Percentiles rank a stretch among this genome's conserved stretches.
Evolutionary conservation across 1,284 basidiomycete species (phyloP).

Genomic region (Porodaedalea pini): DNA sequence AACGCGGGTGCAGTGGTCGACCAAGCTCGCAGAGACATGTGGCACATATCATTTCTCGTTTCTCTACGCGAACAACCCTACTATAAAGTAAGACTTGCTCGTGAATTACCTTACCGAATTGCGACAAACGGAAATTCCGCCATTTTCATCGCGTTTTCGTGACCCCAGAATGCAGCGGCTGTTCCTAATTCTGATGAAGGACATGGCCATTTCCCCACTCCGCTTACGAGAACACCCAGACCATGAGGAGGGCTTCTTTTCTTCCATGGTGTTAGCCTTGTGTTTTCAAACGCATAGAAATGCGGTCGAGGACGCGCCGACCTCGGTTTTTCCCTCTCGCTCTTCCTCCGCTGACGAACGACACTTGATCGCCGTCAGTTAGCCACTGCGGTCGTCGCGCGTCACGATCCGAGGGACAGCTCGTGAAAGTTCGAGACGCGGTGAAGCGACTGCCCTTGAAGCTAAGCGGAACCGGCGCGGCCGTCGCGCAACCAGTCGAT

Average conservation of each 20-base stretch:
- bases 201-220: neutral
- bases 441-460: constrained; percentile 1
- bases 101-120: too few species aligned
- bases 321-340: neutral
- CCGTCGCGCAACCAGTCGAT: neutral
- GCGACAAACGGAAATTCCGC: too few species aligned
- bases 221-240: neutral
- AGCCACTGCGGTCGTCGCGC: neutral
- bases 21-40: neutral
- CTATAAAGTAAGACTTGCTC: neutral
- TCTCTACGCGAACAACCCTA: neutral
- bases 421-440: neutral
- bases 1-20: neutral
- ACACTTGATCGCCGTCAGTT: too few species aligned
- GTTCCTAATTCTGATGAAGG: constrained; percentile 8
- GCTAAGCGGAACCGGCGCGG: neutral
- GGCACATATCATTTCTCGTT: neutral
- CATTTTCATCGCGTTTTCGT: neutral
- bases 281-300: neutral
- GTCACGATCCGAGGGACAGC: neutral
- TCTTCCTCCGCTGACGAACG: neutral
- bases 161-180: neutral
- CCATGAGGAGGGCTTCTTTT: constrained; percentile 1
- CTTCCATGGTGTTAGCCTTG: neutral
- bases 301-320: neutral